Evolutionary conservation across 163 green algal genomes (phyloP).

Genomic region (Scenedesmus sp.): DNA sequence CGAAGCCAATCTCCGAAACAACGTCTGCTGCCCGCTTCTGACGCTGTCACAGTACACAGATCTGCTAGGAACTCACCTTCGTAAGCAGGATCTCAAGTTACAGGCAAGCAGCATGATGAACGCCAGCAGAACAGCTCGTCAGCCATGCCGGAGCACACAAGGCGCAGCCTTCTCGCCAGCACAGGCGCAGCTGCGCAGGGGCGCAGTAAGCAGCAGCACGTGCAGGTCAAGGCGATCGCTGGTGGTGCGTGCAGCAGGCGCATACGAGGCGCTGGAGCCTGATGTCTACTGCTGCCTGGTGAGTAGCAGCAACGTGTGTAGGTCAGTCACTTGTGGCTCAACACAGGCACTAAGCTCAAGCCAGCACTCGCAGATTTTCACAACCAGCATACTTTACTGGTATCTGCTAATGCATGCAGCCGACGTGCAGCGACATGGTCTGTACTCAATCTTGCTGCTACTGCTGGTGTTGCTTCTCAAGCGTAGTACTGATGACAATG

Average conservation of each 20-base stretch:
- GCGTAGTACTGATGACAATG: background rate
- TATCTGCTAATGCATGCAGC: background rate
- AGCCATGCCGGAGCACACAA: background rate
- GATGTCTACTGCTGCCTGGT: conserved; percentile 56
- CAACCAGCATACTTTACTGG: background rate
- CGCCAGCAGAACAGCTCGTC: background rate
- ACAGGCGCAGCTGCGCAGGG: background rate
- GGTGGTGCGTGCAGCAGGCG: conserved; percentile 9
- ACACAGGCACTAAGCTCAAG: background rate
- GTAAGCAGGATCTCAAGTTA: background rate
- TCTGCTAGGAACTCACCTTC: background rate
- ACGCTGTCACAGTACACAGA: background rate
- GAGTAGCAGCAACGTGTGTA: background rate
- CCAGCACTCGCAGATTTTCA: background rate
- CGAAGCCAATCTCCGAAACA: background rate
- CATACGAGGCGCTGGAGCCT: background rate
- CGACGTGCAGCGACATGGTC: background rate
- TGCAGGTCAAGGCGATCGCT: background rate
- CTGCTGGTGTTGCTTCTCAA: no score
- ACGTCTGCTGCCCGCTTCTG: background rate
- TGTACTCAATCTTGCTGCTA: background rate
- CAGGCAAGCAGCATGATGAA: conserved; percentile 8
- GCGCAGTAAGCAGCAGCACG: background rate
- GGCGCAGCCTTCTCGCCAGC: background rate
- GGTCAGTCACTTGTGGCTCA: no score